phyloP scores from a whole-genome alignment of 2,329 filamentous ascomycete species.

The Purpureocillium takamizusanense region DNA sequence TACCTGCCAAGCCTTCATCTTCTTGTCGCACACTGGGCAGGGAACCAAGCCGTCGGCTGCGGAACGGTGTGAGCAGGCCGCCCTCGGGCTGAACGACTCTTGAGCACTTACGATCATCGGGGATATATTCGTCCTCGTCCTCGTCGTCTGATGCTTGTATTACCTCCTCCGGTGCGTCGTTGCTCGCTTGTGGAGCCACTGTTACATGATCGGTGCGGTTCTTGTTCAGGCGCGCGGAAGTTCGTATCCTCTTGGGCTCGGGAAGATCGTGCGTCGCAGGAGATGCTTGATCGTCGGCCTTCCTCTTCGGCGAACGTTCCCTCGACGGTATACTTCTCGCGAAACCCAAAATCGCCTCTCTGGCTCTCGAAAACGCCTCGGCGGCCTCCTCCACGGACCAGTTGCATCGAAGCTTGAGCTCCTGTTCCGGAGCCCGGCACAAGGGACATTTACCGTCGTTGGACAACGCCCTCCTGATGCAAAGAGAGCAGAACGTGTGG shows the following conservation, averaged over 20 bases:
- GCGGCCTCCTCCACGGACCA: slow-evolving; percentile 80
- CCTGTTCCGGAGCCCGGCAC: slow-evolving; percentile 72
- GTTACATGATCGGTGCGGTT: slow-evolving; percentile 21
- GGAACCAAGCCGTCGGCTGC: slow-evolving; percentile 64
- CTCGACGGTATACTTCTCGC: slow-evolving; percentile 34
- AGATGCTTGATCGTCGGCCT: slow-evolving; percentile 25
- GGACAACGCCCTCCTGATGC: slow-evolving; percentile 79
- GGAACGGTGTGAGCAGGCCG: neutral
- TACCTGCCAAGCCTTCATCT: slow-evolving; percentile 73
- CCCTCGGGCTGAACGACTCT: neutral
- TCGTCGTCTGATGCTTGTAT: slow-evolving; percentile 16
- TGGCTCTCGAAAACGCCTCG: slow-evolving; percentile 61
- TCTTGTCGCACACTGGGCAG: slow-evolving; percentile 72
- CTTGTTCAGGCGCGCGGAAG: slow-evolving; percentile 40
- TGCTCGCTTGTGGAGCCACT: neutral
- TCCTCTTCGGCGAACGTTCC: slow-evolving; percentile 40
- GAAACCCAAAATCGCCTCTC: slow-evolving; percentile 53
- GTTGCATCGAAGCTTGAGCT: slow-evolving; percentile 76
- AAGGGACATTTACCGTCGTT: slow-evolving; percentile 81
- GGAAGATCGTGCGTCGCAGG: slow-evolving; percentile 16
- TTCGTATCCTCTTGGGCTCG: slow-evolving; percentile 40
- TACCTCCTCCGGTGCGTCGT: too few species aligned
- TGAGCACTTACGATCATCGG: slow-evolving; percentile 14
- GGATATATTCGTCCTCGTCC: slow-evolving; percentile 17
- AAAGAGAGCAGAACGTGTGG: slow-evolving; percentile 94